Base-by-base conservation (phyloP, 2,329 filamentous ascomycete species). In the Polychaeton citri region DNA sequence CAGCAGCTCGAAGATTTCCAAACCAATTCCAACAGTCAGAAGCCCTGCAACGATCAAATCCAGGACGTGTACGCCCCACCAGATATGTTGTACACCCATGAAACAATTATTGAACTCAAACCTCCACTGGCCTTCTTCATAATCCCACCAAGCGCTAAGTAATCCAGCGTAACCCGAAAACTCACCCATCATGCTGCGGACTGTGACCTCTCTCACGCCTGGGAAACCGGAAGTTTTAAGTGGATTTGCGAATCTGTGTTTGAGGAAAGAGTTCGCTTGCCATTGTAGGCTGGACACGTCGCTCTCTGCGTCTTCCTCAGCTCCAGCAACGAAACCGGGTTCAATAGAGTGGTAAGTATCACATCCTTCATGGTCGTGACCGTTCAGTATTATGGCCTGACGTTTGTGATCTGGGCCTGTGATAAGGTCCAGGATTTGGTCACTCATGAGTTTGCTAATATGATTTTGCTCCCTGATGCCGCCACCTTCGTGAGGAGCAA, bases 181-280 rank as follows among this genome's bases (percentile, higher is more conserved):
- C 38, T 83, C 82, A 38, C 90, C 90, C 90, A 98, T 98, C 86
- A 98, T 96, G 58, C 85, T 94, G 40, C 87, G 77, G 2, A 98
- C 81, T 0, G 90, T 98, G 44, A 96, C 76, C 60, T 98, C 90
- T 19, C 88, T 70, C 30, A 32, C 13, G 13, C 30, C 13, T 10
- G 12, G 4, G 10, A 15, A 16, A 6, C 30, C 17, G 13, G 18
- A 10, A 10, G 5, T 4, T 5, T 19, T 10, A 5, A 17, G 3
- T 15, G 12, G 12, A 16, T 5, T 10, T 15, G 17, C 13, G 3
- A 12, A 5, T 6, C 10, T 12, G 4, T 16, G 9, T 16, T 6
- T 17, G 13, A 16, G 12, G 10, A 5, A 4, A 16, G 5, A 16
- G 4, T 17, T 17, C 5, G 30, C 18, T 15, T 44, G 40, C 52